phyloP scores from a whole-genome alignment of 1,284 basidiomycete genomes.

The Prillingera fragicola region DNA sequence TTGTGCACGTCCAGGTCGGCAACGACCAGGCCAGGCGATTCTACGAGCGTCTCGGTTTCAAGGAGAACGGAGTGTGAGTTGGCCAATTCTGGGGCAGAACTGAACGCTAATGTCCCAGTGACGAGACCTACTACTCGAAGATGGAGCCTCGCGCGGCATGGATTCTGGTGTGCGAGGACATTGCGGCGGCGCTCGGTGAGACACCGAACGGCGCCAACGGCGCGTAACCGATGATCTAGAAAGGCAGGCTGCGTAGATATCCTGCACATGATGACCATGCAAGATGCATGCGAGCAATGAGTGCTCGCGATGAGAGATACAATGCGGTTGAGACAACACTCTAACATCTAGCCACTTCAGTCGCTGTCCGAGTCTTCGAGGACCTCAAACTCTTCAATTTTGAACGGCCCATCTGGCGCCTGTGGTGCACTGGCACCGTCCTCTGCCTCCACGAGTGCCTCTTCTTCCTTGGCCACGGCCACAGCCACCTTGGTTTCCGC shows the following conservation, averaged over 20 bases:
- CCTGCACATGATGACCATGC: too few species aligned
- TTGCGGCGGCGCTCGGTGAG: constrained; percentile 30
- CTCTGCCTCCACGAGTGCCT: neutral
- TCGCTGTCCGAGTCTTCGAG: constrained; percentile 2
- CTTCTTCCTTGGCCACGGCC: neutral
- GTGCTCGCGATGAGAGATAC: neutral
- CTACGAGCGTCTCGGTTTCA: constrained; percentile 46
- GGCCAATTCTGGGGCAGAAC: neutral
- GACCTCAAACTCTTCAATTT: constrained; percentile 2
- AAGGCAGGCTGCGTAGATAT: too few species aligned
- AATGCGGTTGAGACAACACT: neutral
- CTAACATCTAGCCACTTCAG: too few species aligned
- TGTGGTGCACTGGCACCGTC: neutral
- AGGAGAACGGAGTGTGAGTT: constrained; percentile 39
- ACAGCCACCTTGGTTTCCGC: neutral
- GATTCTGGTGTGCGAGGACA: constrained; percentile 44
- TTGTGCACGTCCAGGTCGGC: constrained; percentile 43
- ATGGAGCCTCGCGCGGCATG: constrained; percentile 41
- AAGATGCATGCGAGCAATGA: too few species aligned
- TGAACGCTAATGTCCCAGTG: constrained; percentile 19
- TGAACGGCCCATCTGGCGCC: neutral
- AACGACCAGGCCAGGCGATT: constrained; percentile 44
- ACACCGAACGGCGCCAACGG: constrained; percentile 15
- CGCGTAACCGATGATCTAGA: constrained; percentile 1
- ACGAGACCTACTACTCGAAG: constrained; percentile 43